Base-by-base conservation (phyloP, 768 basidiomycete genomes). In the Russula abietina region DNA sequence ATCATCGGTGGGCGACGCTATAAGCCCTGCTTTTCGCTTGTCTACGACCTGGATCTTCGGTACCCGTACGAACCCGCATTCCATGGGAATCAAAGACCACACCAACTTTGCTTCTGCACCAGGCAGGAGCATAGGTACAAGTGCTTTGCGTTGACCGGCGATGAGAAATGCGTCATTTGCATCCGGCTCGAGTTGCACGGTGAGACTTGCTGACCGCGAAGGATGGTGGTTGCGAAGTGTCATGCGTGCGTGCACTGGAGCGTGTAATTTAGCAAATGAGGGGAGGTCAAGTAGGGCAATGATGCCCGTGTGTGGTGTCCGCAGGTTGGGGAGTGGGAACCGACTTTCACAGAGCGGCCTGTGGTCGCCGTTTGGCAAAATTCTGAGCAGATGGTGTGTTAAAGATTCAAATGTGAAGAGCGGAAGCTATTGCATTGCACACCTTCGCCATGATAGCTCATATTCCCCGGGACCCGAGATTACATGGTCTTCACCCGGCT, bases 91-190 rank as follows among this genome's bases (percentile, higher is more conserved):
- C 36, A 91, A 70, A 32, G 79, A 81, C 88, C 89, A 93, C 11
- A 74, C 74, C 24, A 92, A 56, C 61, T 72, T 78, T 67, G 85
- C 85, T 71, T 91, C 89, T 30, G 79, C 76, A 6, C 86, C 86
- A 0, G 93, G 88, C 48, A 90, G 76, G n/a, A 98, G 75, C 50
- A 88, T 74, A 2, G 91, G 86, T 10, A 92, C 66, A 11, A 85
- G 81, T 3, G 84, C 83, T 54, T 77, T 81, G 52, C 90, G 78
- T 39, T 89, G 71, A 0, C 95, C 94, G 3, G 90, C 82, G 48
- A 93, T 83, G 17, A 94, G 83, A 72, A 97, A 96, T n/a, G 80
- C 78, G 46, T 91, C 90, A 14, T 80, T 74, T 0, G 74, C 64
- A 63, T 87, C 85, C 1, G 84, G 79, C 58, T 96, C 93, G 32